Evolutionary conservation across 2,329 filamentous ascomycete genomes (phyloP).

Genomic region (Aspergillus japonicus): DNA sequence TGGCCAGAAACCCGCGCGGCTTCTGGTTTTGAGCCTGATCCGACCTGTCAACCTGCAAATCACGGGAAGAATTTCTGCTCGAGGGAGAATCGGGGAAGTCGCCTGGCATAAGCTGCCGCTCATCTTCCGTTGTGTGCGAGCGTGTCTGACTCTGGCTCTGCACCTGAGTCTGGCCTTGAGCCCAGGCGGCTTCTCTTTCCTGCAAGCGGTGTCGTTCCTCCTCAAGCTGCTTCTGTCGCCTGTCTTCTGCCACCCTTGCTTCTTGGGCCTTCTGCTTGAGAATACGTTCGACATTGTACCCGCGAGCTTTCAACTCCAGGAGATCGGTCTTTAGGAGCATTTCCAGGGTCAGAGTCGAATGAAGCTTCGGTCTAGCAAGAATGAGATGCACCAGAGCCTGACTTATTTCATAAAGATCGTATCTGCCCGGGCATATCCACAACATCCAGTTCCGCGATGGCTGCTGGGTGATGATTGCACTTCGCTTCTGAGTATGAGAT

Average conservation of each 20-base stretch:
- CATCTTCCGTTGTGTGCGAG: conserved; percentile 27
- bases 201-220: conserved; percentile 69
- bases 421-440: conserved; percentile 71
- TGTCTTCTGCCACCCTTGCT: conserved; percentile 80
- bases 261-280: conserved; percentile 84
- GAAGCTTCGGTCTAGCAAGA: conserved; percentile 77
- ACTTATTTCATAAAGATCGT: conserved; percentile 89
- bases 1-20: conserved; percentile 63
- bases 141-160: conserved; percentile 14
- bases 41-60: conserved; percentile 24
- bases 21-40: conserved; percentile 43
- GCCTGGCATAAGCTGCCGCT: conserved; percentile 65
- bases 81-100: conserved; percentile 68
- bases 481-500: conserved; percentile 71
- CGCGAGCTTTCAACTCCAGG: conserved; percentile 75
- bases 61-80: conserved; percentile 29
- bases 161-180: conserved; percentile 34
- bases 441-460: conserved; percentile 60
- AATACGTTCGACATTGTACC: conserved; percentile 96
- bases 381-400: conserved; percentile 80
- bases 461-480: conserved; percentile 64
- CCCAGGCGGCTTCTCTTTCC: conserved; percentile 55
- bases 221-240: conserved; percentile 69
- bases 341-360: conserved; percentile 87
- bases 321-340: conserved; percentile 85